phyloP scores from a whole-genome alignment of 225 moss, liverwort and hornwort species.

The Sphagnum tenellum region DNA sequence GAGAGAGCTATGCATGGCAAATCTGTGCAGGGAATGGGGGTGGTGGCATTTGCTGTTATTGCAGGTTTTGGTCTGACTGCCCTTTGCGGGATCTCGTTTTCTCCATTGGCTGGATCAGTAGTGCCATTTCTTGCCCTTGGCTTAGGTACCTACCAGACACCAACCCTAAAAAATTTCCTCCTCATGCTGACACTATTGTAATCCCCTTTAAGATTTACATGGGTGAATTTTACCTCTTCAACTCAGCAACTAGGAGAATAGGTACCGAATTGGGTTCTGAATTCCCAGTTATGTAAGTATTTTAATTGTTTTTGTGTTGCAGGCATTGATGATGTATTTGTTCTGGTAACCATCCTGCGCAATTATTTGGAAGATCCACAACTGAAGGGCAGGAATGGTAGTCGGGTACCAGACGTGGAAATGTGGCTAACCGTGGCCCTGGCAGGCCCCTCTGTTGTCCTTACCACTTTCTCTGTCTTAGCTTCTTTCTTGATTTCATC shows the following conservation, averaged over 20 bases:
- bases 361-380: conserved; percentile 80
- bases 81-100: conserved; percentile 65
- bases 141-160: conserved; percentile 27
- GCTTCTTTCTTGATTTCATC: conserved; percentile 95
- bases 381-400: conserved; percentile 44
- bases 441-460: conserved; percentile 87
- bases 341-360: conserved; percentile 67
- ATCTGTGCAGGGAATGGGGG: conserved; percentile 64
- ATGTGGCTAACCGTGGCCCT: conserved; percentile 82
- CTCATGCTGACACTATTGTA: too few species aligned
- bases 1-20: too few species aligned
- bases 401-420: conserved; percentile 71
- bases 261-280: too few species aligned
- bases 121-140: conserved; percentile 94
- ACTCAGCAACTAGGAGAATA: too few species aligned
- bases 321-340: conserved; percentile 96
- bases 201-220: too few species aligned
- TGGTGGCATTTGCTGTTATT: conserved; percentile 64
- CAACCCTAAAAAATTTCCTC: too few species aligned
- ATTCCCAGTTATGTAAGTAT: too few species aligned
- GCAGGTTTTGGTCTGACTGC: conserved; percentile 82
- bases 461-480: conserved; percentile 86
- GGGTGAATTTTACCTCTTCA: too few species aligned
- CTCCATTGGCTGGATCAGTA: conserved; percentile 85
- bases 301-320: conserved; percentile 1